These are phyloP conservation scores for Agroathelia rolfsii DNA, from an alignment of 1,284 basidiomycete genomes.

Conservation along the genomic window DNA sequence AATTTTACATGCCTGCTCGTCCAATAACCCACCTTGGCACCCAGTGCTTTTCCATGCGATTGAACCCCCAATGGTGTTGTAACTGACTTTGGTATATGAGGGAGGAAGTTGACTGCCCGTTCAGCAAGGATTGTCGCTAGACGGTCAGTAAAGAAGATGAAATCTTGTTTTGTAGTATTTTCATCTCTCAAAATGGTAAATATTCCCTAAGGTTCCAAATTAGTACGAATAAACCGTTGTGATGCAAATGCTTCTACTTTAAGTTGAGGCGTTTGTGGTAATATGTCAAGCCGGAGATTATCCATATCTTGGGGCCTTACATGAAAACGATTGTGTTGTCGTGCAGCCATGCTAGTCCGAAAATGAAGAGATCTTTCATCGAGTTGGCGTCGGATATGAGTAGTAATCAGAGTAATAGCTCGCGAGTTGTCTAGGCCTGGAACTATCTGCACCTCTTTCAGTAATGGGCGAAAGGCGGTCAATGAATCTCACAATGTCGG, in stretches of 20 bases:
- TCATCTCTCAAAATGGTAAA: constrained; percentile 77
- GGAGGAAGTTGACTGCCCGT: constrained; percentile 73
- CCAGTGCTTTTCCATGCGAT: constrained; percentile 54
- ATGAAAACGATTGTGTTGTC: constrained; percentile 23
- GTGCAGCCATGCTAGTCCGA: constrained; percentile 60
- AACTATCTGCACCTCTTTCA: constrained; percentile 56
- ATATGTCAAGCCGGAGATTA: constrained; percentile 51
- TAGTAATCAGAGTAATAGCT: constrained; percentile 91
- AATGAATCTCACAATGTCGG: constrained; percentile 73
- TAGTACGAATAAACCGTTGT: constrained; percentile 1
- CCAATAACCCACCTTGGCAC: constrained; percentile 34
- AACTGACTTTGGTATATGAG: constrained; percentile 56
- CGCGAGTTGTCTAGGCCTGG: constrained; percentile 80
- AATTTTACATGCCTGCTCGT: constrained; percentile 10
- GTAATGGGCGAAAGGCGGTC: constrained; percentile 1
- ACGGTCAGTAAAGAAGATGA: constrained; percentile 83
- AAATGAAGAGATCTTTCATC: constrained; percentile 68
- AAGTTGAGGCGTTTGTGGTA: constrained; percentile 78
- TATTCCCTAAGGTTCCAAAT: constrained; percentile 53
- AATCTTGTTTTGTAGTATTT: constrained; percentile 69
- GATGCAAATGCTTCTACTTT: constrained; percentile 39
- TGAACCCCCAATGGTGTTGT: constrained; percentile 57
- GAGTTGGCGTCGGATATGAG: constrained; percentile 82
- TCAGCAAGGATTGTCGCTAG: constrained; percentile 82
- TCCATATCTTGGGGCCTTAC: constrained; percentile 27